Evolutionary conservation across 202 grass and related monocot genomes (phyloP).

Genomic region (Elaeis oleifera): DNA sequence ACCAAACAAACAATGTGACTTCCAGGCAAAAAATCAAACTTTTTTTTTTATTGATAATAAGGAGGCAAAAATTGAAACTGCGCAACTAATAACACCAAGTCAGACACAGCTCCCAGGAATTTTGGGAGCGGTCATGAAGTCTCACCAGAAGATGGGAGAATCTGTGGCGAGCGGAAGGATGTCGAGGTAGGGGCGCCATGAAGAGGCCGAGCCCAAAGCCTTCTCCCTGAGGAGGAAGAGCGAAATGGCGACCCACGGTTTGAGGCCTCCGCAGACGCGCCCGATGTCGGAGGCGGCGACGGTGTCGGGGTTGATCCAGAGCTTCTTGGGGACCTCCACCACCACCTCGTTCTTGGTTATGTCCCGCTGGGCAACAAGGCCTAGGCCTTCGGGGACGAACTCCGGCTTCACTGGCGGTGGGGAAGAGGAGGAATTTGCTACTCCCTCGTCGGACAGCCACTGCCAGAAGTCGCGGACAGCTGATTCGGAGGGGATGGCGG

Average conservation of each 20-base stretch:
- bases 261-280: slow-evolving; percentile 40
- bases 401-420: slow-evolving; percentile 27
- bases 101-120: not conserved
- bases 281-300: slow-evolving; percentile 60
- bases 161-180: slow-evolving; percentile 60
- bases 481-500: slow-evolving; percentile 24
- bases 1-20: not conserved
- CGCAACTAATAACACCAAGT: not conserved
- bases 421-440: slow-evolving; percentile 20
- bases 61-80: not conserved
- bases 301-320: slow-evolving; percentile 76
- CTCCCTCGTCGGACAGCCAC: slow-evolving; percentile 49
- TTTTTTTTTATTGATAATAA: too few relatives aligned
- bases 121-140: not conserved
- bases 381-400: slow-evolving; percentile 60
- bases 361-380: slow-evolving; percentile 59
- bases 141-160: slow-evolving; percentile 92
- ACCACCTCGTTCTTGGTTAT: slow-evolving; percentile 65
- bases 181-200: slow-evolving; percentile 75
- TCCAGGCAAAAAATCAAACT: too few relatives aligned
- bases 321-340: slow-evolving; percentile 75
- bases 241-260: slow-evolving; percentile 66
- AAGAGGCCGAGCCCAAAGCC: slow-evolving; percentile 41
- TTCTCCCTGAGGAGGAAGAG: slow-evolving; percentile 67
- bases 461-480: slow-evolving; percentile 54